Percentiles rank a stretch among this genome's conserved stretches.
Conservation (phyloP, 2,329 filamentous ascomycete species). For the Pseudogymnoascus sp. region DNA sequence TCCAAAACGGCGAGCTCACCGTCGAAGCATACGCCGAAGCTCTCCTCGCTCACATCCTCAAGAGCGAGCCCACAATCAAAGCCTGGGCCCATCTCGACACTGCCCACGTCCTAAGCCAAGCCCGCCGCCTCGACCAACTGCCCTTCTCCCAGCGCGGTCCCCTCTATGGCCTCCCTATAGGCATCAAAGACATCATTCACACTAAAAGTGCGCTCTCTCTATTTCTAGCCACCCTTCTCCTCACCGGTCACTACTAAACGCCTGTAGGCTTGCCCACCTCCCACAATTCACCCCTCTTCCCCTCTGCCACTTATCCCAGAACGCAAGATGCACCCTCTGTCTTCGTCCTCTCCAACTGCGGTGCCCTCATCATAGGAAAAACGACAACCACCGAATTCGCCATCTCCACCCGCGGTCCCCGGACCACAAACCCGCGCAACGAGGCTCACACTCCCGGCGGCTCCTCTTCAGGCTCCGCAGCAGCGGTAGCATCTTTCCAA, state of each 20-base stretch:
- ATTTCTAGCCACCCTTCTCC: not conserved
- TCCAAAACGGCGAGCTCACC: slow-evolving; percentile 36
- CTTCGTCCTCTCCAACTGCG: slow-evolving; percentile 43
- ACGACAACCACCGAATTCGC: slow-evolving; percentile 60
- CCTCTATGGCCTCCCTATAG: slow-evolving; percentile 51
- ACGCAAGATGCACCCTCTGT: slow-evolving; percentile 46
- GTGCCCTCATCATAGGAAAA: slow-evolving; percentile 52
- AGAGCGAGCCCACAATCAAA: slow-evolving; percentile 38
- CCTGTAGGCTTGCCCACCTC: slow-evolving; percentile 48
- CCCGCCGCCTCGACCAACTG: slow-evolving; percentile 42
- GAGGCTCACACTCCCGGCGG: slow-evolving; percentile 52
- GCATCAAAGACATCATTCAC: slow-evolving; percentile 52
- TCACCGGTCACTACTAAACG: slow-evolving; percentile 7
- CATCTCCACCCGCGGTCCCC: slow-evolving; percentile 43
- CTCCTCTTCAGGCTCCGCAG: slow-evolving; percentile 59
- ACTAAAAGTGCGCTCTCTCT: slow-evolving; percentile 37
- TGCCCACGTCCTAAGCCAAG: slow-evolving; percentile 41
- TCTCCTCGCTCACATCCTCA: slow-evolving; percentile 38
- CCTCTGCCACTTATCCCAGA: slow-evolving; percentile 33
- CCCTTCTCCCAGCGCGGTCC: slow-evolving; percentile 42
- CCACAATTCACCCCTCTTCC: slow-evolving; percentile 48
- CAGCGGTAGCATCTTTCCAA: slow-evolving; percentile 58
- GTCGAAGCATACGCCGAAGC: slow-evolving; percentile 43
- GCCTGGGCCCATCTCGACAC: slow-evolving; percentile 44
- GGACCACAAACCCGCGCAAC: slow-evolving; percentile 51